Evolutionary conservation across 331 rosid genomes (phyloP), one percentile per base, ranked within the genome.

Genomic region (Telfairia occidentalis): DNA sequence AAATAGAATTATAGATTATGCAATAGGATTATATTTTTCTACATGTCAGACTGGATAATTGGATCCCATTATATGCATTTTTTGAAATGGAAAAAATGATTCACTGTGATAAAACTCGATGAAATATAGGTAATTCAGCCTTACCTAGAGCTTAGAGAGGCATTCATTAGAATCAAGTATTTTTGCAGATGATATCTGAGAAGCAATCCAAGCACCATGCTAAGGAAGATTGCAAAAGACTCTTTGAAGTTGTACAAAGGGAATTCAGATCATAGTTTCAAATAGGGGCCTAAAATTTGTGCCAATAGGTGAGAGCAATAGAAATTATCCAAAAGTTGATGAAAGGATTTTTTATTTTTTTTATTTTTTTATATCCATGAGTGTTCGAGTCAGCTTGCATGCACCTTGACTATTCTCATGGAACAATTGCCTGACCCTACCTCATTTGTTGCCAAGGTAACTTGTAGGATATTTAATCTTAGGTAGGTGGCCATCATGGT

Each of bases 91-190:
- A 48, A 48, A 32, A 30, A 2, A 50, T 26, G 75, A 45, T 26
- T 18, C 38, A 71, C 1, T 29, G 26, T 18, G 57, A 71, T 71
- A 46, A 46, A 46, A 30, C 60, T 9, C 60, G 24, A 28, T 48
- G 46, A 71, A 71, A 29, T n/a, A 46, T 16, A 30, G 76, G 60
- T n/a, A 48, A 71, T 71, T 71, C 76, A 49, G 40, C 59, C 28
- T 18, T 49, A 70, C 9, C 58, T 70, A 70, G 58, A 46, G 42
- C 75, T 26, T 45, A 45, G 16, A 45, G 75, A 42, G 54, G 71
- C 12, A 21, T 18, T 19, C 52, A 7, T 15, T 70, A 70, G 42
- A 70, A 28, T 70, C 26, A 24, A 45, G 38, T 67, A 67, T 42
- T 11, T 34, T 21, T 42, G 53, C 35, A 1, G 13, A 40, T 42